Evolutionary conservation across 2,329 filamentous ascomycete species (phyloP).

Genomic region (Colletotrichum endophyticum): DNA sequence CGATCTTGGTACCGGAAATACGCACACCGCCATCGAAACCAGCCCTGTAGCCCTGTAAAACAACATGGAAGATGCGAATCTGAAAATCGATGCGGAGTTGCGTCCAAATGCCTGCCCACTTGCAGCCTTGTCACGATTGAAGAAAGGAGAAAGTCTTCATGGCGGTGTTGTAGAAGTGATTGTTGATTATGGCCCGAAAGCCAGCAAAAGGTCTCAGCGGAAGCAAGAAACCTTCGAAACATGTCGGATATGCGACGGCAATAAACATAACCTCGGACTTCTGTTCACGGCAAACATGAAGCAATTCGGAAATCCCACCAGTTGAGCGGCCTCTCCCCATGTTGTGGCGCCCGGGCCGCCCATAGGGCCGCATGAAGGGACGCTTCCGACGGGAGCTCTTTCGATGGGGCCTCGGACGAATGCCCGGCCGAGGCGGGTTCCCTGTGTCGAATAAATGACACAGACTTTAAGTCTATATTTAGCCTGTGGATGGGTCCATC

Average conservation of each 20-base stretch:
- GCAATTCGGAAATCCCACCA: neutral
- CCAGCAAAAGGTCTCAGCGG: neutral
- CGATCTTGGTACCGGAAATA: neutral
- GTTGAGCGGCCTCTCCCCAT: neutral
- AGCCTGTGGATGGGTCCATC: neutral
- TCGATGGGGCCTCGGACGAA: neutral
- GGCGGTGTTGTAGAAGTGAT: neutral
- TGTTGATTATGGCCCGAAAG: fast-evolving
- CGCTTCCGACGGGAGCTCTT: neutral
- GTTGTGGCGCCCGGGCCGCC: neutral
- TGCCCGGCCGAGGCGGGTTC: neutral
- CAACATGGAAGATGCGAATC: neutral
- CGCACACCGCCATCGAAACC: neutral
- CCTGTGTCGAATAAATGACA: neutral
- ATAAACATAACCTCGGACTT: neutral
- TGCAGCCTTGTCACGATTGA: neutral
- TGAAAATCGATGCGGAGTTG: neutral
- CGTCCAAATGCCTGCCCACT: neutral
- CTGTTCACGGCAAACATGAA: neutral
- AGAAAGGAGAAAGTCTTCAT: neutral
- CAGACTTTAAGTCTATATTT: neutral
- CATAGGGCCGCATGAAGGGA: neutral
- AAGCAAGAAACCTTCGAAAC: neutral
- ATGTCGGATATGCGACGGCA: neutral
- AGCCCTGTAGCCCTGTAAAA: neutral